Percentiles rank a stretch among this genome's conserved stretches.
Evolutionary conservation across 257 asterid genomes (phyloP).

Genomic region (Catharanthus roseus): DNA sequence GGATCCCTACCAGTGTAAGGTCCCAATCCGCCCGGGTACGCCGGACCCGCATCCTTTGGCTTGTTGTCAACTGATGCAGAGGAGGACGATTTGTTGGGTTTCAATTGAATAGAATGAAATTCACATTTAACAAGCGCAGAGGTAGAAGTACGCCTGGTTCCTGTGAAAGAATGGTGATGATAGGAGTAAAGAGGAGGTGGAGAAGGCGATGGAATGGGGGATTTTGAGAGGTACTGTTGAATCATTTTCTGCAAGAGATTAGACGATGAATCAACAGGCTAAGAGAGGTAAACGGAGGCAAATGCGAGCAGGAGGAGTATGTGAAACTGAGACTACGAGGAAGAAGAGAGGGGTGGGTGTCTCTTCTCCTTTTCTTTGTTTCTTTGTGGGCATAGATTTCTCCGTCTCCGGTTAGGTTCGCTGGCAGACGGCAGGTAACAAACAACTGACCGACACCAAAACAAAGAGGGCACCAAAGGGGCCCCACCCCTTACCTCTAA

Average conservation of each 20-base stretch:
- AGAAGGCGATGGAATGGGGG: conserved; percentile 8
- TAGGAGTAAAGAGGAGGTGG: not conserved
- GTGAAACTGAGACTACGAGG: not conserved
- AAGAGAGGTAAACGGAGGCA: not conserved
- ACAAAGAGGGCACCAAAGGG: too few species aligned
- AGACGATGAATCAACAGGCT: not conserved
- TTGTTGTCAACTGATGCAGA: not conserved
- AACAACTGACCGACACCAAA: not conserved
- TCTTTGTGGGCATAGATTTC: not conserved
- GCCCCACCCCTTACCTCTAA: too few species aligned
- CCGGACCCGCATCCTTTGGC: not conserved
- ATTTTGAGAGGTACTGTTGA: conserved; percentile 13
- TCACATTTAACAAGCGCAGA: conserved; percentile 11
- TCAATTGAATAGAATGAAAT: conserved; percentile 6
- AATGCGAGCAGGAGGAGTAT: not conserved
- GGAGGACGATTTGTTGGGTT: not conserved
- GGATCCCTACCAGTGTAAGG: conserved; percentile 86
- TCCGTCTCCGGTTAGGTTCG: conserved; percentile 14
- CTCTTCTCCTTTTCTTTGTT: not conserved
- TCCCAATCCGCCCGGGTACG: conserved; percentile 54
- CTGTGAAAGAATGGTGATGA: conserved; percentile 3
- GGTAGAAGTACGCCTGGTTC: not conserved
- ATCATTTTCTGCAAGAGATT: conserved; percentile 9
- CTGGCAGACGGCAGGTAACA: not conserved
- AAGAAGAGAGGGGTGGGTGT: not conserved